Conservation (phyloP, 345 rosid genomes). For the Syzygium aromaticum region DNA sequence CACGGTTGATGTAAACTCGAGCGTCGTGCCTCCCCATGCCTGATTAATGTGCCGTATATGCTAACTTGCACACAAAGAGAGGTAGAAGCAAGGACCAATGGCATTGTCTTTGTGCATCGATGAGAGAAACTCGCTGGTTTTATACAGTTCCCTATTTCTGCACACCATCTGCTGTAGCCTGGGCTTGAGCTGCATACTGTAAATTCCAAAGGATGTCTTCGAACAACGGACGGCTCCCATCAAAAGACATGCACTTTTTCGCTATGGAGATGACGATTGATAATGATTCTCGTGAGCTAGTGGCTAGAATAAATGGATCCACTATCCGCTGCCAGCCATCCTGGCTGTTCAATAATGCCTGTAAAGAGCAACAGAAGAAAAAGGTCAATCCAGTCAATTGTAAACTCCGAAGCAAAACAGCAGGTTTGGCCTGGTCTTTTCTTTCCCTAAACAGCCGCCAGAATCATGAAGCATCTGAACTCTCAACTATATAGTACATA, state of each 20-base stretch:
- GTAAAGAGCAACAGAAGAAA: neutral
- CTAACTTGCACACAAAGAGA: neutral
- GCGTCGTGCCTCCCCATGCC: neutral
- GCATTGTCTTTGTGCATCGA: neutral
- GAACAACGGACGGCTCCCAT: slow-evolving; percentile 67
- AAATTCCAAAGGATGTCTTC: slow-evolving; percentile 95
- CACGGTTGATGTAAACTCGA: neutral
- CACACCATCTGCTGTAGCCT: slow-evolving; percentile 17
- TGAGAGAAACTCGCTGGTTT: neutral
- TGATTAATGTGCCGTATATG: neutral
- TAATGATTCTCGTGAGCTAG: slow-evolving; percentile 80
- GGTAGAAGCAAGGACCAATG: neutral
- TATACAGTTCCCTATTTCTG: neutral
- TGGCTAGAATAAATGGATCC: slow-evolving; percentile 73
- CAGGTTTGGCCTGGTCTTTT: neutral
- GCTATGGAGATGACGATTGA: slow-evolving; percentile 70
- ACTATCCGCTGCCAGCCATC: slow-evolving; percentile 71
- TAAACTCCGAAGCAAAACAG: neutral
- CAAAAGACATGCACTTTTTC: slow-evolving; percentile 70
- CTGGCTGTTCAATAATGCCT: slow-evolving; percentile 90
- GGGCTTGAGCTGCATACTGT: slow-evolving; percentile 90
- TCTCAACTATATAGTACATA: neutral
- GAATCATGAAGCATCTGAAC: neutral
- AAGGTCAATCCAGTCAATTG: neutral
- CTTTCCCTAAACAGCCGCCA: neutral